Evolutionary conservation across 305 asterid species (phyloP), one percentile per base, ranked within the genome.

Genomic region (Solanum hybrid): DNA sequence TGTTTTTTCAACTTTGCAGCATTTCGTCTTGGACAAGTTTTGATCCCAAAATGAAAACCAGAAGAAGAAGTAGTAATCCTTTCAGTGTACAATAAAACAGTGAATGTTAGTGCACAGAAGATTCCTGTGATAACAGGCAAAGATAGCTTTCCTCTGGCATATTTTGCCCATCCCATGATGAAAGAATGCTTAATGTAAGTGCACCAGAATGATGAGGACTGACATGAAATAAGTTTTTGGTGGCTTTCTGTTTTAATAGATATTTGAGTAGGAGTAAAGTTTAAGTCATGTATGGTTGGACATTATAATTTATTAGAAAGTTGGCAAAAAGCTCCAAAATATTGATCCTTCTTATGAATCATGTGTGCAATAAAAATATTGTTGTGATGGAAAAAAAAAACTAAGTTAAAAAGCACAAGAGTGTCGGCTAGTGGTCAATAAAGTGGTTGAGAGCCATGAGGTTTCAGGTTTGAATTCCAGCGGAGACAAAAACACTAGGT

Each of bases 241-340:
- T 87, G 89, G 93, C 26, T 87, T 90, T 84, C 1, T 31, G 78
- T 18, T 89, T 22, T 93, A 40, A 69, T 90, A 91, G 86, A 89
- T 76, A 85, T 88, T 91, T 92, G 97, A 93, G 97, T 95, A 93
- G 93, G 93, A 94, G 95, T 95, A 95, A 96, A 96, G 99, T 91
- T 90, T 92, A 95, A 94, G 96, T 31, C 90, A 92, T 89, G 91
- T 90, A 84, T 84, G 75, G 75, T 84, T 20, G 88, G 75, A 51
- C 75, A 51, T 51, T 29, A 83, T 83, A 83, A 28, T 83, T 83
- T 42, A 14, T 42, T 83, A 42, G 73, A 11, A 42, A 46, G 28
- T 42, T 82, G 87, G 26, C 87, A 28, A 83, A 57, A 42, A 5
- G 39, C 6, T 2, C 5, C 71, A 82, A 28, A 14, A 40, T 36